A percentile compares a stretch with the other conserved stretches of the same genome.
These are phyloP conservation scores for Aegilops umbellulata DNA, from an alignment of 176 grass and related monocot genomes.

Conservation along the genomic window DNA sequence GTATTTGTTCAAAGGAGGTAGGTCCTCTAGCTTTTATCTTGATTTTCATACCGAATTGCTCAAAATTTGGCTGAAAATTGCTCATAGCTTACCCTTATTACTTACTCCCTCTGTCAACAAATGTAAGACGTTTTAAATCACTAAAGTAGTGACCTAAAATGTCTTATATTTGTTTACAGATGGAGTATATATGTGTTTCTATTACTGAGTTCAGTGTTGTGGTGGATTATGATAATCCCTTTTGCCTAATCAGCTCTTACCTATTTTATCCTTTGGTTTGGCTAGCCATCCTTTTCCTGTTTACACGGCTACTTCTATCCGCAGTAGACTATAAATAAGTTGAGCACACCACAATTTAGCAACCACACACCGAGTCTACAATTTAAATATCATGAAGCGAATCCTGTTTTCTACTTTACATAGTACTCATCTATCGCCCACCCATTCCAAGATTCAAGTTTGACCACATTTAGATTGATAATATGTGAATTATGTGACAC, in stretches of 20 bases:
- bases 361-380: not conserved
- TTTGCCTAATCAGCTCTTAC: not conserved
- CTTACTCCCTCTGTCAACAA: no score
- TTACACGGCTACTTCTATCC: not conserved
- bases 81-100: not conserved
- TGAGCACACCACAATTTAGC: not conserved
- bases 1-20: conserved; percentile 87
- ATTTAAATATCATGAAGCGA: not conserved
- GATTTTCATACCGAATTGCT: not conserved
- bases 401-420: not conserved
- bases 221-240: not conserved
- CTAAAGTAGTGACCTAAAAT: no score
- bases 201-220: not conserved
- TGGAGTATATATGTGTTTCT: not conserved
- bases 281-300: not conserved
- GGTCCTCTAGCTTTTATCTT: conserved; percentile 4
- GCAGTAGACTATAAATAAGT: not conserved
- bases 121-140: no score
- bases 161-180: no score
- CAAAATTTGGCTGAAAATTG: not conserved
- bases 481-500: not conserved
- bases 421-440: not conserved
- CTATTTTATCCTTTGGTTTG: not conserved
- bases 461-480: not conserved
- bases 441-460: not conserved